Conservation (phyloP, 2,329 filamentous ascomycete genomes). For the Alternaria rosae region DNA sequence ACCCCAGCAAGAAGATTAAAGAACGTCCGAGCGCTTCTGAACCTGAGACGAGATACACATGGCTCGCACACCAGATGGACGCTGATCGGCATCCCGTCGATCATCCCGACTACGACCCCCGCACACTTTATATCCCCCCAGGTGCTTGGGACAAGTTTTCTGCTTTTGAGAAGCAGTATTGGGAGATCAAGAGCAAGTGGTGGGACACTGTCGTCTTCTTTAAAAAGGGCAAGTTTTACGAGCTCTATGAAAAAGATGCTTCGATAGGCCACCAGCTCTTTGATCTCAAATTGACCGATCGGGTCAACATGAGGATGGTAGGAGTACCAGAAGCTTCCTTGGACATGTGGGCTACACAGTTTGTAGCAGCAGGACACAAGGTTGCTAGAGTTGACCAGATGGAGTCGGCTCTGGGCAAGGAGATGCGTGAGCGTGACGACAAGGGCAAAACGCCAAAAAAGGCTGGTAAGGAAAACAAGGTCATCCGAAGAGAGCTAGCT, state of each 20-base stretch:
- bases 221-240: conserved; percentile 99
- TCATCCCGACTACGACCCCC: conserved; percentile 88
- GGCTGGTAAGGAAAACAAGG: conserved; percentile 74
- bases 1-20: conserved; percentile 47
- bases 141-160: conserved; percentile 83
- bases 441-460: conserved; percentile 61
- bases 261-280: conserved; percentile 96
- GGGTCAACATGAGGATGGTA: conserved; percentile 99
- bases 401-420: conserved; percentile 93
- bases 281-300: conserved; percentile 95
- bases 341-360: conserved; percentile 98
- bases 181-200: conserved; percentile 98
- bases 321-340: conserved; percentile 94
- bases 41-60: conserved; percentile 85
- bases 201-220: conserved; percentile 99
- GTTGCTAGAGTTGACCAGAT: conserved; percentile 96
- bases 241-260: conserved; percentile 97
- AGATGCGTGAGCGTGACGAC: conserved; percentile 92
- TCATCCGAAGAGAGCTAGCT: conserved; percentile 89
- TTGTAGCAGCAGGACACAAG: conserved; percentile 97
- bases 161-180: conserved; percentile 97
- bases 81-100: conserved; percentile 80
- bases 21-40: conserved; percentile 80
- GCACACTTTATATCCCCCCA: conserved; percentile 89
- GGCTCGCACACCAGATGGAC: conserved; percentile 86